phyloP scores from a whole-genome alignment of 305 asterid genomes.

The Nicotiana rustica region DNA sequence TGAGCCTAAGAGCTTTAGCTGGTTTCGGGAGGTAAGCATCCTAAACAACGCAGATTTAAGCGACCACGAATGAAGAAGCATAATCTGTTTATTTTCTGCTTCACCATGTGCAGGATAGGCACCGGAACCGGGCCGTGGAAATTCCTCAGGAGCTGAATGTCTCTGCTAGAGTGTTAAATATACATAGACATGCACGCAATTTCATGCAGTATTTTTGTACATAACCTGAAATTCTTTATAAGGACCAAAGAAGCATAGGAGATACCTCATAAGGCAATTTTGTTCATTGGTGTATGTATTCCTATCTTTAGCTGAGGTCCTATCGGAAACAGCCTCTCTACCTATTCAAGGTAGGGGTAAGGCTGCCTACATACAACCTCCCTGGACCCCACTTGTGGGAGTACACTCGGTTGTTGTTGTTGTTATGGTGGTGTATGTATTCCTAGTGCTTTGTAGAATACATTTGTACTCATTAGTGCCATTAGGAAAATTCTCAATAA shows the following conservation, averaged over 20 bases:
- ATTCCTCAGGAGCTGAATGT: constrained; percentile 52
- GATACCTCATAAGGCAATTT: background rate
- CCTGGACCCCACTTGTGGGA: too few relatives aligned
- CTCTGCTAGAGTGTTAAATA: background rate
- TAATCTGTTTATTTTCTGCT: background rate
- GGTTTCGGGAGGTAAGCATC: constrained; percentile 70
- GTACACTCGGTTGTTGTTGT: background rate
- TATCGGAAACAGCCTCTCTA: too few relatives aligned
- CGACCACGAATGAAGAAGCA: background rate
- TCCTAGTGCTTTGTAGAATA: background rate
- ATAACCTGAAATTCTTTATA: background rate
- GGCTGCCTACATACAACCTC: too few relatives aligned
- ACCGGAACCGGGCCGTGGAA: constrained; percentile 78
- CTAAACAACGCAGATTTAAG: background rate
- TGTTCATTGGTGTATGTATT: background rate
- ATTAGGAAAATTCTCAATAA: background rate
- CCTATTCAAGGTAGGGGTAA: too few relatives aligned
- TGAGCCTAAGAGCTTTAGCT: constrained; percentile 71
- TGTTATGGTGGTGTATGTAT: background rate
- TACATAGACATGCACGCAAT: background rate
- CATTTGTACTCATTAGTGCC: background rate
- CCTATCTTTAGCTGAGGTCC: background rate
- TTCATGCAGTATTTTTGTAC: background rate
- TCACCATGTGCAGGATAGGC: constrained; percentile 60
- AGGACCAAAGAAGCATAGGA: constrained; percentile 11